Evolutionary conservation across 345 rosid species (phyloP).

Genomic region (Salix viminalis): DNA sequence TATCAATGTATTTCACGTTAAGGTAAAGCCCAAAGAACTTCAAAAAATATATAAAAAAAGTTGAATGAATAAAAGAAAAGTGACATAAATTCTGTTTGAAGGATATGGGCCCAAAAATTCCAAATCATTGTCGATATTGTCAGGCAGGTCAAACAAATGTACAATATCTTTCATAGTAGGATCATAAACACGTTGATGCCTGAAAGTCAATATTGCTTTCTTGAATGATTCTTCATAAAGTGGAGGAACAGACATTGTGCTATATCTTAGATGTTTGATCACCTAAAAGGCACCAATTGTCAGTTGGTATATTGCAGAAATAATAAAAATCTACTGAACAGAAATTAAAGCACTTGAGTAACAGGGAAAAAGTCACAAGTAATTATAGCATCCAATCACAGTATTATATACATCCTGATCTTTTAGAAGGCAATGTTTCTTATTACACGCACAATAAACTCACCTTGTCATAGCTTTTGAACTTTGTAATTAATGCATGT

Average conservation of each 20-base stretch:
- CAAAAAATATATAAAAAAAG: background rate
- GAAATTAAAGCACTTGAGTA: conserved; percentile 4
- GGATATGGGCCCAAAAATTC: conserved; percentile 98
- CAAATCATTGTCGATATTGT: conserved; percentile 45
- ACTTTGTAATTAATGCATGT: conserved; percentile 71
- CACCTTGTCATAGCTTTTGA: conserved; percentile 80
- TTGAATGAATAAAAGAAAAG: background rate
- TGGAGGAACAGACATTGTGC: conserved; percentile 72
- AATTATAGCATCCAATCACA: conserved; percentile 1
- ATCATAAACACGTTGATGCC: conserved; percentile 90
- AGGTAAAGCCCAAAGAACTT: conserved; percentile 27
- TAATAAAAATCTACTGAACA: conserved; percentile 7
- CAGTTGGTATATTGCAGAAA: conserved; percentile 7
- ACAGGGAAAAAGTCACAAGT: background rate
- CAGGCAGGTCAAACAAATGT: conserved; percentile 49
- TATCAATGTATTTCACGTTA: conserved; percentile 53
- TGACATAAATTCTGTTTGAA: conserved; percentile 24
- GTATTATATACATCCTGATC: background rate
- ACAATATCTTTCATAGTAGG: conserved; percentile 47
- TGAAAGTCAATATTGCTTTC: conserved; percentile 84
- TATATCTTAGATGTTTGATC: conserved; percentile 81
- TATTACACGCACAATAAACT: conserved; percentile 11
- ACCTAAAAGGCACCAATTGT: conserved; percentile 43
- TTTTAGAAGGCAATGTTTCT: background rate
- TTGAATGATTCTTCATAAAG: conserved; percentile 76